phyloP scores from a whole-genome alignment of 768 basidiomycete species.

The Termitomyces sp. region DNA sequence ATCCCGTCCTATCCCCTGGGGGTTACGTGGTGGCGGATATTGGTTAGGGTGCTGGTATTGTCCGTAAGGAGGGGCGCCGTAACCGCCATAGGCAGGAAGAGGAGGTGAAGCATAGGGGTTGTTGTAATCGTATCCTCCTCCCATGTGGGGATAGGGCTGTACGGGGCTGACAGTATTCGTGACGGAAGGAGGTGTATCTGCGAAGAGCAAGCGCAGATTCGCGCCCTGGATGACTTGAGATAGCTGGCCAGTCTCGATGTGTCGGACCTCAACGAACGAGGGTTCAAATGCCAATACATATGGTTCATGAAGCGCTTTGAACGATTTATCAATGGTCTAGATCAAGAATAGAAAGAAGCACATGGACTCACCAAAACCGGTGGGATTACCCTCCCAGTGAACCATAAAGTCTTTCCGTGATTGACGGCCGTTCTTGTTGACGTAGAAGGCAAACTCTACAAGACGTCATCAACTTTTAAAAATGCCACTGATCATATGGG shows the following conservation, averaged over 20 bases:
- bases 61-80: slow-evolving; percentile 29
- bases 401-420: slow-evolving; percentile 93
- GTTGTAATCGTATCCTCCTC: slow-evolving; percentile 26
- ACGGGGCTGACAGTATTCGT: slow-evolving; percentile 52
- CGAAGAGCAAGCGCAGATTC: slow-evolving; percentile 87
- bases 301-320: slow-evolving; percentile 87
- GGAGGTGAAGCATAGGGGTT: slow-evolving; percentile 30
- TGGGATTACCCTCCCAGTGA: slow-evolving; percentile 93
- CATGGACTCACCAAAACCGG: slow-evolving; percentile 81
- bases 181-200: slow-evolving; percentile 88
- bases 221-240: slow-evolving; percentile 95
- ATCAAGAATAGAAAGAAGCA: not conserved
- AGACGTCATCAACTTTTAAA: no score
- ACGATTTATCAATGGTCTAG: slow-evolving; percentile 3
- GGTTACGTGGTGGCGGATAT: slow-evolving; percentile 37
- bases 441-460: slow-evolving; percentile 97
- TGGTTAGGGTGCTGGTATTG: slow-evolving; percentile 38
- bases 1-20: slow-evolving; percentile 59
- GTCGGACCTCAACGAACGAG: slow-evolving; percentile 93
- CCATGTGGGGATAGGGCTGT: slow-evolving; percentile 26
- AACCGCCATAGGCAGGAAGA: slow-evolving; percentile 30
- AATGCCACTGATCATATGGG: no score
- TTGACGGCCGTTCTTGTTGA: slow-evolving; percentile 93
- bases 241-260: slow-evolving; percentile 89
- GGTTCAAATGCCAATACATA: slow-evolving; percentile 97